Evolutionary conservation across 345 rosid genomes (phyloP).

Genomic region (Ceriops tagal): DNA sequence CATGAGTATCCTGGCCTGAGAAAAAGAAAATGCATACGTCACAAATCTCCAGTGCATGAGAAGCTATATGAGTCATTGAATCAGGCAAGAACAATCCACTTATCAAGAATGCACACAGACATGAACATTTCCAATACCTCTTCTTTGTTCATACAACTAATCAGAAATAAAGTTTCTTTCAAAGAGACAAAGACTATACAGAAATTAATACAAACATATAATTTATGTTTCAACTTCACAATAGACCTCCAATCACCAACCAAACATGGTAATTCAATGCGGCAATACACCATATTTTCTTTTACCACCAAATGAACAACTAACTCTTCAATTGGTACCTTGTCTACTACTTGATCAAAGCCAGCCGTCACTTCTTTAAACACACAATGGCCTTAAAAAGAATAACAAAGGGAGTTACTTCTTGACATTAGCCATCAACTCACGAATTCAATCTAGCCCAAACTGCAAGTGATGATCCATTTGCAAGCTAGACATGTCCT

Average conservation of each 20-base stretch:
- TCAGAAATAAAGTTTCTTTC: not conserved
- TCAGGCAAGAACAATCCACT: not conserved
- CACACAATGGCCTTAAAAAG: too few species aligned
- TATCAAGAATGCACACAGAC: not conserved
- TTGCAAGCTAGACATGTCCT: not conserved
- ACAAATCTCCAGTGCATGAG: too few species aligned
- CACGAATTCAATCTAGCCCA: too few species aligned
- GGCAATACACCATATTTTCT: not conserved
- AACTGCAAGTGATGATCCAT: too few species aligned
- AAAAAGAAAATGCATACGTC: constrained; percentile 16
- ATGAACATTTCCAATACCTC: not conserved
- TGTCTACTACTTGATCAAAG: not conserved
- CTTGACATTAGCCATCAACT: too few species aligned
- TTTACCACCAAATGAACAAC: too few species aligned
- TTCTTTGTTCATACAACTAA: not conserved
- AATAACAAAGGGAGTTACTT: too few species aligned
- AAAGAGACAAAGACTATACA: not conserved
- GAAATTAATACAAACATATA: not conserved
- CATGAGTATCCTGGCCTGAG: constrained; percentile 84
- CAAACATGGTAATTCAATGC: not conserved
- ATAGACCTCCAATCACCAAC: not conserved
- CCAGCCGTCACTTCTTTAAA: too few species aligned
- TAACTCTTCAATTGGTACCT: too few species aligned
- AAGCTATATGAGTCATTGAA: too few species aligned
- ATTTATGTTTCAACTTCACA: not conserved